A percentile compares a stretch with the other conserved stretches of the same genome.
These are phyloP conservation scores for Pulveroboletus sp. DNA, from an alignment of 768 basidiomycete species.

Conservation along the genomic window DNA sequence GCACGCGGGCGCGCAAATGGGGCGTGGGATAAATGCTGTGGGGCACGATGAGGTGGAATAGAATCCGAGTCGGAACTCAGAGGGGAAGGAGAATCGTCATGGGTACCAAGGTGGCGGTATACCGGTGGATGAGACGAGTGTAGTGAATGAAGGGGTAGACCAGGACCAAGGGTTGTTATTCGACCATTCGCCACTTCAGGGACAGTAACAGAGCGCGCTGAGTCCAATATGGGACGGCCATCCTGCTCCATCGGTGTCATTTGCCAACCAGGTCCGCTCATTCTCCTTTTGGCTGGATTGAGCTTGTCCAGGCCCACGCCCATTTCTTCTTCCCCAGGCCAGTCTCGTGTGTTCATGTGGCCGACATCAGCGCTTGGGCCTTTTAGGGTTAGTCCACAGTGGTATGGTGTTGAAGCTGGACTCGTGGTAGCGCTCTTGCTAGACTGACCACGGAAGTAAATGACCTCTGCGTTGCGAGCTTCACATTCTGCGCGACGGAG, in stretches of 20 bases:
- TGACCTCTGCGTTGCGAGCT: conserved; percentile 44
- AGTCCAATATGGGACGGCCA: conserved; percentile 17
- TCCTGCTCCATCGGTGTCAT: conserved; percentile 42
- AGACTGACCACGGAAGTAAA: conserved; percentile 35
- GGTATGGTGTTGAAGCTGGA: conserved; percentile 48
- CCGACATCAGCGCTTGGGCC: conserved; percentile 35
- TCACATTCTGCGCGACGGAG: conserved; percentile 63
- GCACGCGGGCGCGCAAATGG: conserved; percentile 26
- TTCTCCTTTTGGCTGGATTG: conserved; percentile 38
- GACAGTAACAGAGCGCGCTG: conserved; percentile 14
- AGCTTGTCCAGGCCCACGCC: conserved; percentile 24
- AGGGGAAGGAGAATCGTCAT: conserved; percentile 67
- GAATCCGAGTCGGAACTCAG: conserved; percentile 63
- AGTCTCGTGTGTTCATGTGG: conserved; percentile 41
- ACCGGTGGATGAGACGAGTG: conserved; percentile 33
- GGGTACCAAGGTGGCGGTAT: conserved; percentile 35
- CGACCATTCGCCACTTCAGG: conserved; percentile 18
- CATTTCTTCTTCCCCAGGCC: conserved; percentile 26
- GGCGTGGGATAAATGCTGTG: conserved; percentile 29
- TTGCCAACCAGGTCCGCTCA: conserved; percentile 56
- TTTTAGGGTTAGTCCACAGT: conserved; percentile 21
- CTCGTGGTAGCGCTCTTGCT: conserved; percentile 70
- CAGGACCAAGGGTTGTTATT: conserved; percentile 18
- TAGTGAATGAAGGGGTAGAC: conserved; percentile 38
- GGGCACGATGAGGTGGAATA: conserved; percentile 30